Conservation (phyloP, 257 asterid species). For the Parsonsia alboflavescens region DNA sequence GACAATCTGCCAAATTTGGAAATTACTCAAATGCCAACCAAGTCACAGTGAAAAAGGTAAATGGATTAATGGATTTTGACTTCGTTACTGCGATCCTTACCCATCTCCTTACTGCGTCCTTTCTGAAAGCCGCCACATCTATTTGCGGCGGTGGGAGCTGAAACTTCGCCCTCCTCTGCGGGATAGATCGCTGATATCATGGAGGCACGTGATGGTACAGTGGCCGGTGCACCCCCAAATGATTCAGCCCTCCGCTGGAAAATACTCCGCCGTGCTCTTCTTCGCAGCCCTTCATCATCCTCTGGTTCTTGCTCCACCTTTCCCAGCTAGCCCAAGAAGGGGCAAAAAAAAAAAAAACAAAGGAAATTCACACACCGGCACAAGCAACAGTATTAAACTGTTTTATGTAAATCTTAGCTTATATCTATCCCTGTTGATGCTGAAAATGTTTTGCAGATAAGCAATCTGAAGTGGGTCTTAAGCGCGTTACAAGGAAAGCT, state of each 20-base stretch:
- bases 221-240: conserved; percentile 22
- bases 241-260: conserved; percentile 70
- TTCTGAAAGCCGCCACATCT: no score
- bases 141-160: no score
- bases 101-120: no score
- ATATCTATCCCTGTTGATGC: not conserved
- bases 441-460: conserved; percentile 36
- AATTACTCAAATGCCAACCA: no score
- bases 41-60: no score
- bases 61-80: no score
- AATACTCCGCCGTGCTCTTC: conserved; percentile 73
- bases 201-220: conserved; percentile 28
- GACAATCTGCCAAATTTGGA: no score
- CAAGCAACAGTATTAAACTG: not conserved
- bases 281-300: conserved; percentile 32
- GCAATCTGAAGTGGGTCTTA: conserved; percentile 38
- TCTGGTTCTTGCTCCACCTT: conserved; percentile 27
- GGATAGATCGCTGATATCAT: not conserved
- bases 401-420: not conserved
- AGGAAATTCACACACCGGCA: not conserved
- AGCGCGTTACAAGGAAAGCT: conserved; percentile 55
- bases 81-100: no score
- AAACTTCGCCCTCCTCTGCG: no score
- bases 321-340: not conserved
- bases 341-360: no score